Conservation (phyloP, 2,329 filamentous ascomycete genomes). For the Epichloe hybrida region DNA sequence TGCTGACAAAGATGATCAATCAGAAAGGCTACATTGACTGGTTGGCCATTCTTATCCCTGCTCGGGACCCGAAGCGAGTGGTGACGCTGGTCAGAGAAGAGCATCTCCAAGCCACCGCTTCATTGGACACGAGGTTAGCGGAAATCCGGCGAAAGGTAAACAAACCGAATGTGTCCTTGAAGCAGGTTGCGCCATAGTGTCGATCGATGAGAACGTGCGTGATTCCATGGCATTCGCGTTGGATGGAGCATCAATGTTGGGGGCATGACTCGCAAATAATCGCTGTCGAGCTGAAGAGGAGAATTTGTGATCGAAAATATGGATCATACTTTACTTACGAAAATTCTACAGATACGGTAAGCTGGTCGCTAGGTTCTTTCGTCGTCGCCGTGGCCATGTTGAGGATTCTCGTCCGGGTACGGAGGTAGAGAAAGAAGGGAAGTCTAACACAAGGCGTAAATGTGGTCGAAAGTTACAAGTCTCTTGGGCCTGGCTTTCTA, state of each 20-base stretch:
- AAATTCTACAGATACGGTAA: conserved; percentile 62
- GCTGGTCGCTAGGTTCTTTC: conserved; percentile 12
- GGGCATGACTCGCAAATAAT: not conserved
- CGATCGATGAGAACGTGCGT: not conserved
- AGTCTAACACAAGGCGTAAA: not conserved
- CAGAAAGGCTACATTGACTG: conserved; percentile 59
- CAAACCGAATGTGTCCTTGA: not conserved
- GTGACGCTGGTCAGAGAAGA: conserved; percentile 73
- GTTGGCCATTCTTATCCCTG: conserved; percentile 41
- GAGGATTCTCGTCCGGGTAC: not conserved
- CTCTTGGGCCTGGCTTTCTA: not conserved
- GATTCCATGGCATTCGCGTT: not conserved
- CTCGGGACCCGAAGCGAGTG: conserved; percentile 58
- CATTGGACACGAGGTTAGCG: not conserved
- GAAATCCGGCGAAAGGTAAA: not conserved
- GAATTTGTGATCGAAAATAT: not conserved
- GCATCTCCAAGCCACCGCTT: conserved; percentile 85
- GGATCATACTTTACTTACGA: conserved; percentile 23
- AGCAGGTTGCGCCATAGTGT: not conserved
- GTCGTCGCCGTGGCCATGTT: not conserved
- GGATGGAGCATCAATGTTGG: not conserved
- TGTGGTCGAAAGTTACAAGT: not conserved
- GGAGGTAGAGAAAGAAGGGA: not conserved
- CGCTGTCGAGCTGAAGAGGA: not conserved
- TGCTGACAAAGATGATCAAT: conserved; percentile 68